A percentile compares a stretch with the other conserved stretches of the same genome.
These are phyloP conservation scores for Nannochloropsis salina DNA, from an alignment of 108 stramenopile species.

Conservation along the genomic window DNA sequence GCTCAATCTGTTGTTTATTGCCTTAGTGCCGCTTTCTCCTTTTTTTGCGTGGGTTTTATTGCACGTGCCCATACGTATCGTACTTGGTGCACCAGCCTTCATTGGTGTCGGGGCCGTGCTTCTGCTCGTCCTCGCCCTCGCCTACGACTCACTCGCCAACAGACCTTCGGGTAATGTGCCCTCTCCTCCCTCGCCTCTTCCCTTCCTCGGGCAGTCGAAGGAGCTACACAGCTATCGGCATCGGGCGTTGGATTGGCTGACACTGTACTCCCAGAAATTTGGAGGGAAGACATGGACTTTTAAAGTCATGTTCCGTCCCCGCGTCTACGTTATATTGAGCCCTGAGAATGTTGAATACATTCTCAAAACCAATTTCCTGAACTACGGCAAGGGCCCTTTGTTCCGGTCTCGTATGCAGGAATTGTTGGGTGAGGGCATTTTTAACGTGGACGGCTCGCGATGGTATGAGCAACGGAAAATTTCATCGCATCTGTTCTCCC, in stretches of 20 bases:
- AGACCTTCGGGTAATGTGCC: neutral
- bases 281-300: neutral
- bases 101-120: neutral
- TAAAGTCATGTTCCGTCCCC: slow-evolving; percentile 16
- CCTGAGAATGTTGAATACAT: slow-evolving; percentile 49
- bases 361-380: slow-evolving; percentile 53
- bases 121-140: neutral
- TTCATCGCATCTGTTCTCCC: slow-evolving; percentile 48
- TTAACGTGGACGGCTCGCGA: slow-evolving; percentile 50
- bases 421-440: slow-evolving; percentile 58
- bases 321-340: slow-evolving; percentile 16
- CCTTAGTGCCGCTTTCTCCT: neutral
- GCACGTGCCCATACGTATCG: neutral
- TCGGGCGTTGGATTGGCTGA: slow-evolving; percentile 10
- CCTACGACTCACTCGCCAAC: slow-evolving; percentile 15
- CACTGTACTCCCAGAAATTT: neutral
- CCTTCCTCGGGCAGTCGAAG: neutral
- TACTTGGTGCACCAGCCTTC: neutral
- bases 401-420: slow-evolving; percentile 21
- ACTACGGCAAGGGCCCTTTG: slow-evolving; percentile 53
- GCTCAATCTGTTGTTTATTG: neutral
- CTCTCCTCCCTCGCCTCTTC: neutral
- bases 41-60: neutral
- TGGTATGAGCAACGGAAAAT: slow-evolving; percentile 61
- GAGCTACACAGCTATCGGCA: neutral